Conservation (phyloP, 805 yeast genomes). For the Candida coquimbonensis region DNA sequence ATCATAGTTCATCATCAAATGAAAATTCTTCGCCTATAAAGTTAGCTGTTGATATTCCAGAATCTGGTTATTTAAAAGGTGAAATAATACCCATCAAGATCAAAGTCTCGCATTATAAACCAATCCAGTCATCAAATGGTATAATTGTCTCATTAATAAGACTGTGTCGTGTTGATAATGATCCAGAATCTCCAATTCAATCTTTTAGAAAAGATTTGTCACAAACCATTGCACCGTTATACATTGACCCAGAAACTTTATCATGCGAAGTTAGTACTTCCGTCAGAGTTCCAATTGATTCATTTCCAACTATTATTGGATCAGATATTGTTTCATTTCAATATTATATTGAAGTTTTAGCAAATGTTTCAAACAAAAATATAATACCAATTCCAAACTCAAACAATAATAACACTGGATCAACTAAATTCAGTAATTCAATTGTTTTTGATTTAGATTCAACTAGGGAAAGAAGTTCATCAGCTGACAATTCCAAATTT, state of each 20-base stretch:
- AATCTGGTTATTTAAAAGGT: constrained; percentile 71
- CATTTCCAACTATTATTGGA: constrained; percentile 76
- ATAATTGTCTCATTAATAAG: constrained; percentile 74
- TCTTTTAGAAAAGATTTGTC: constrained; percentile 77
- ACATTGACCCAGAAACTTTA: constrained; percentile 61
- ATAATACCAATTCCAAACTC: constrained; percentile 20
- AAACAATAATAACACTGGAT: constrained; percentile 20
- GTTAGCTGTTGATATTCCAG: constrained; percentile 41
- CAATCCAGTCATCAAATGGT: constrained; percentile 63
- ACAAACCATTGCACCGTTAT: constrained; percentile 70
- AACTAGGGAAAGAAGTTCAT: constrained; percentile 16
- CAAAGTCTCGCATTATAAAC: constrained; percentile 60
- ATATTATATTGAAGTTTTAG: constrained; percentile 75
- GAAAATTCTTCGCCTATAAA: constrained; percentile 25
- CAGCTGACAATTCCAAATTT: constrained; percentile 18
- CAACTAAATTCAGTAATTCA: constrained; percentile 16
- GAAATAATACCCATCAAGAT: constrained; percentile 72
- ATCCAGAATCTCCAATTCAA: constrained; percentile 42
- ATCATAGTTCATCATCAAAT: constrained; percentile 16
- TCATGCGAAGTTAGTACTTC: constrained; percentile 52
- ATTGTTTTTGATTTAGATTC: constrained; percentile 21
- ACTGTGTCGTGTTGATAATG: constrained; percentile 62
- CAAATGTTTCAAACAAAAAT: constrained; percentile 67
- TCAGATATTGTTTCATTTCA: constrained; percentile 71
- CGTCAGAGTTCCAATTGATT: constrained; percentile 72